Evolutionary conservation across 2,329 filamentous ascomycete species (phyloP).

Genomic region (Penicillium capsulatum): DNA sequence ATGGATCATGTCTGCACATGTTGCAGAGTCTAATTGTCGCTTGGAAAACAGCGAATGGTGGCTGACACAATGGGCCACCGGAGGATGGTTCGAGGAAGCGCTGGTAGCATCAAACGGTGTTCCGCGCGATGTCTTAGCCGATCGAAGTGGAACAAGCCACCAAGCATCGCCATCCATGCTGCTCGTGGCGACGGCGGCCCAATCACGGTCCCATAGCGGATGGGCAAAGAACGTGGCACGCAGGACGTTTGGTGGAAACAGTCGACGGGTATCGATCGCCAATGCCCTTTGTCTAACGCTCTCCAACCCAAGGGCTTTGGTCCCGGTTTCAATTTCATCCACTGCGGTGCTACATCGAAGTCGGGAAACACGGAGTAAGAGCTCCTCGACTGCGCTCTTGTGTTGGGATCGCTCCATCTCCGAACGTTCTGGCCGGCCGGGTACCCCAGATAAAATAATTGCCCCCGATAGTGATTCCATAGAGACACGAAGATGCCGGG

Average conservation of each 20-base stretch:
- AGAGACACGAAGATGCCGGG: constrained; percentile 57
- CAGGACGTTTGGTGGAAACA: constrained; percentile 61
- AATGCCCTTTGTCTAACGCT: constrained; percentile 34
- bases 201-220: constrained; percentile 56
- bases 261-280: constrained; percentile 49
- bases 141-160: constrained; percentile 59
- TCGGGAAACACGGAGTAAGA: constrained; percentile 36
- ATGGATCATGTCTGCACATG: constrained; percentile 34
- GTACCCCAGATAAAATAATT: constrained; percentile 65
- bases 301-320: constrained; percentile 38
- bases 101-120: constrained; percentile 6
- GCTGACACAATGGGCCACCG: constrained; percentile 30
- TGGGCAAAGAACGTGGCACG: constrained; percentile 61
- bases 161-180: constrained; percentile 71
- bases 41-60: constrained; percentile 22
- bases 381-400: constrained; percentile 42
- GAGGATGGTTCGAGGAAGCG: constrained; percentile 16
- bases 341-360: constrained; percentile 39
- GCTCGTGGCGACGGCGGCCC: constrained; percentile 68
- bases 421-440: constrained; percentile 51
- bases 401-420: constrained; percentile 63
- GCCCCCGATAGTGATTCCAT: constrained; percentile 77
- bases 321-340: constrained; percentile 38
- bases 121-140: constrained; percentile 14
- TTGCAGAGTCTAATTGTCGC: constrained; percentile 22